Evolutionary conservation across 2,329 filamentous ascomycete species (phyloP), one percentile per base, ranked within the genome.

Genomic region (Penicillium brasilianum): DNA sequence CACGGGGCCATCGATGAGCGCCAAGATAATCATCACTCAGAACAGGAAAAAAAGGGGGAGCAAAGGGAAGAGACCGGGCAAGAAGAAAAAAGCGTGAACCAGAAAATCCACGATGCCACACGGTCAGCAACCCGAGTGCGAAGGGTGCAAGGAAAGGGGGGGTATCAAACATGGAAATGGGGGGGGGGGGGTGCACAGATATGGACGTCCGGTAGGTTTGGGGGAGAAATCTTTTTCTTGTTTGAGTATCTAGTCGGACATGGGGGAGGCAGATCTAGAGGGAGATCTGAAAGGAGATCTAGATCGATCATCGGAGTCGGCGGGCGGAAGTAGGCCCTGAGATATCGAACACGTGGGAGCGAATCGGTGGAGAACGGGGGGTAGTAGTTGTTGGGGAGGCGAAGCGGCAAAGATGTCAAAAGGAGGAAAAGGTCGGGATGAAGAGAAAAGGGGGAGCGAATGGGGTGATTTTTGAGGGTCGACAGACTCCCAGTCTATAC

Each of bases 321-420:
- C 30, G 69, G 71, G 72, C 73, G 72, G 66, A 70, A 73, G 71
- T 74, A 74, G 71, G 73, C 68, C 72, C 70, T 59, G 51, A 57
- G 13, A 50, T 61, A 28, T 58, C 18, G 59, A 61, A 49, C 46
- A 58, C 32, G 34, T 51, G 48, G 48, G 55, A 46, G 48, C 56
- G 44, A 53, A 28, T 39, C 14, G 36, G 32, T 41, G 30, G 36
- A 37, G 28, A 57, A 48, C 46, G 22, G 41, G 46, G 41, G 36
- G 18, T 51, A 57, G 41, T 41, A 39, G 34, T 41, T 32, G 34
- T 41, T 32, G 34, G 25, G 32, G 32, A 30, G n/a, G 57, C 28
- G 25, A 30, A 58, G 37, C 32, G 55, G 55, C 43, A 36, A 48
- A 46, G 18, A 39, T 28, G 25, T 28, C 3, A 36, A 32, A 48